These are phyloP conservation scores for Rhizopogon roseolus DNA, from an alignment of 768 basidiomycete genomes.

Conservation along the genomic window DNA sequence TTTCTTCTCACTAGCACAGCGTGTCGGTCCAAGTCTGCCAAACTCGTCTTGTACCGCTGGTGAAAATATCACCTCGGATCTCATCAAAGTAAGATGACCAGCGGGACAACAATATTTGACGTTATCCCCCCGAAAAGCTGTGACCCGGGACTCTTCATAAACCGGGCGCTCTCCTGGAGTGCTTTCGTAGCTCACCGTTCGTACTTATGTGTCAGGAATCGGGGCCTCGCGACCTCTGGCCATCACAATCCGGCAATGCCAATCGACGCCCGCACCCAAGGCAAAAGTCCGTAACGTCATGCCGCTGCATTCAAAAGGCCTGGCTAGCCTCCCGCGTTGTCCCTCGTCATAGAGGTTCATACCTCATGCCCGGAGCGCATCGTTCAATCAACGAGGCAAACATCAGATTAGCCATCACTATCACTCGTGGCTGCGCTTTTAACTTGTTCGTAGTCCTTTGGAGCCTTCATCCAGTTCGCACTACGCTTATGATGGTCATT, in stretches of 20 bases:
- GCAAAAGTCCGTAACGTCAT: slow-evolving; percentile 3
- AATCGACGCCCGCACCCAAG: slow-evolving; percentile 1
- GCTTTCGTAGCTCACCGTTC: slow-evolving; percentile 9
- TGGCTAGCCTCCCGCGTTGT: slow-evolving; percentile 57
- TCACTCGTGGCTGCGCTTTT: slow-evolving; percentile 48
- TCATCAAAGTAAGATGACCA: slow-evolving; percentile 18
- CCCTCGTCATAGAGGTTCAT: slow-evolving; percentile 37
- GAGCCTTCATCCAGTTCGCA: slow-evolving; percentile 61
- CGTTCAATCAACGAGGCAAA: slow-evolving; percentile 58
- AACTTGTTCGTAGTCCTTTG: slow-evolving; percentile 49
- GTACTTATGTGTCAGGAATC: slow-evolving; percentile 19
- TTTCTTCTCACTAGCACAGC: slow-evolving; percentile 20
- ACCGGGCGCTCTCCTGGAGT: slow-evolving; percentile 15
- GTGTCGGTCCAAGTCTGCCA: slow-evolving; percentile 28
- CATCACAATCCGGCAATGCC: slow-evolving; percentile 5
- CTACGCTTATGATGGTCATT: slow-evolving; percentile 64
- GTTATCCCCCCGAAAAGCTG: slow-evolving; percentile 28
- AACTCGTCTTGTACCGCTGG: slow-evolving; percentile 25
- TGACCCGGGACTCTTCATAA: slow-evolving; percentile 25
- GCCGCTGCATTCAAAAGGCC: slow-evolving; percentile 33
- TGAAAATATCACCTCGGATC: slow-evolving; percentile 28
- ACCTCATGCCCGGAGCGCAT: slow-evolving; percentile 64
- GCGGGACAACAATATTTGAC: slow-evolving; percentile 19
- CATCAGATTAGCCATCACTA: slow-evolving; percentile 49
- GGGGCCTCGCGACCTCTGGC: slow-evolving; percentile 17